These are phyloP conservation scores for Eremothecium gossypii DNA, from an alignment of 1,139 yeast species.

Conservation along the genomic window DNA sequence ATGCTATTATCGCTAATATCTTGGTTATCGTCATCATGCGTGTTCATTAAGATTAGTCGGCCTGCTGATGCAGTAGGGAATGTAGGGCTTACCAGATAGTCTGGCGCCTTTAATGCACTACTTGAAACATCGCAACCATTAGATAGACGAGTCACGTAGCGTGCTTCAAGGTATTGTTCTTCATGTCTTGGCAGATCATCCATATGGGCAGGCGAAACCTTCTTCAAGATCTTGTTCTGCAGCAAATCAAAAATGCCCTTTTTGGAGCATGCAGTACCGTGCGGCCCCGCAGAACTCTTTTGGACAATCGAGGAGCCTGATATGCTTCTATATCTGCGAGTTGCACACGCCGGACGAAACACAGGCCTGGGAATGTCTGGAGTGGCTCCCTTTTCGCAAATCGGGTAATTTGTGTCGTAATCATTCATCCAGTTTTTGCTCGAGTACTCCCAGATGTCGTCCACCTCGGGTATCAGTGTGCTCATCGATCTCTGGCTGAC, in stretches of 20 bases:
- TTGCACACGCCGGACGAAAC: too few species aligned
- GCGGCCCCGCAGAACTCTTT: background rate
- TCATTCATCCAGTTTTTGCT: constrained; percentile 11
- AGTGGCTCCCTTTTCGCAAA: constrained; percentile 8
- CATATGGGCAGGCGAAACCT: constrained; percentile 5
- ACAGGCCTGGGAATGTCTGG: constrained; percentile 7
- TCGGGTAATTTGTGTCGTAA: constrained; percentile 8
- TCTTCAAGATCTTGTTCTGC: constrained; percentile 5
- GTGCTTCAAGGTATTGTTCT: constrained; percentile 11
- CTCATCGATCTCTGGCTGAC: constrained; percentile 13
- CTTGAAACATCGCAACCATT: constrained; percentile 23
- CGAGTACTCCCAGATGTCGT: constrained; percentile 4
- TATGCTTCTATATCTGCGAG: too few species aligned
- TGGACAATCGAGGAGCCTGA: too few species aligned
- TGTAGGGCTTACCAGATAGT: too few species aligned
- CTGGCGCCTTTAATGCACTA: constrained; percentile 11
- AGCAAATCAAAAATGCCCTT: constrained; percentile 4
- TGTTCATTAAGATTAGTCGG: too few species aligned
- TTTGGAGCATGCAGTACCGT: constrained; percentile 1
- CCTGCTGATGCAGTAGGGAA: too few species aligned
- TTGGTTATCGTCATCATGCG: too few species aligned
- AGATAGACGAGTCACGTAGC: constrained; percentile 24
- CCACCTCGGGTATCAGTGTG: constrained; percentile 28
- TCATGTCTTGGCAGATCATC: constrained; percentile 1
- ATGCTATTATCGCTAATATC: too few species aligned